Evolutionary conservation across 1,284 basidiomycete species (phyloP), one percentile per base, ranked within the genome.

Genomic region (Sporisorium graminicola): DNA sequence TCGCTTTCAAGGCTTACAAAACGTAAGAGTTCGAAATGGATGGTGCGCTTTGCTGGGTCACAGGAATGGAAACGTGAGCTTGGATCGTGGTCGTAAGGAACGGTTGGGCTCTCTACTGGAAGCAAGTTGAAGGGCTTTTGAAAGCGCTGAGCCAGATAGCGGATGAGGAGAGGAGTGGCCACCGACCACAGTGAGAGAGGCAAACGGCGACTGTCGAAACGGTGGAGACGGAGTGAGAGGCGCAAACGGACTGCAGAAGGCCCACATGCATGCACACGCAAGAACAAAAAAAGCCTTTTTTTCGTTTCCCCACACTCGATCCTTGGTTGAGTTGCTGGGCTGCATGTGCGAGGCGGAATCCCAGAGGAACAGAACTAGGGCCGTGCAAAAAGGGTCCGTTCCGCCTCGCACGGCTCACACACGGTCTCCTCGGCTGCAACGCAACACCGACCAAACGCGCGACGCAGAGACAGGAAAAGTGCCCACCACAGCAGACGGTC

Each of bases 201-300:
- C 20, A 7, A 50, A 43, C 5, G 40, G 50, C 35, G 52, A 37
- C 52, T 37, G 33, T 40, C 31, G 22, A 46, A 20, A 51, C 16
- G 37, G 37, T 40, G 9, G 14, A 5, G 16, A 40, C 37, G 13
- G 37, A 31, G 42, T 47, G 29, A 7, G 12, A 35, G 22, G 13
- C 53, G 26, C 24, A 40, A 47, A 40, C 4, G 5, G 16, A 16
- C 31, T 53, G 46, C 47, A 31, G 35, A 14, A 42, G 22, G 24
- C 13, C 35, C 26, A 40, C 57, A 51, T 58, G 57, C 57, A 58
- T 29, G 46, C 49, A 50, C 47, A 49, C 27, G 27, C 47, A 53
- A 47, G 51, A 58, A 58, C 20, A 24, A 50, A 50, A 51, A 50
- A 14, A 42, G n/a, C 31, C 43, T 58, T 51, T 37, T 24, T 6